A percentile compares a stretch with the other conserved stretches of the same genome.
phyloP scores from a whole-genome alignment of 257 asterid genomes.

The Capsicum baccatum region DNA sequence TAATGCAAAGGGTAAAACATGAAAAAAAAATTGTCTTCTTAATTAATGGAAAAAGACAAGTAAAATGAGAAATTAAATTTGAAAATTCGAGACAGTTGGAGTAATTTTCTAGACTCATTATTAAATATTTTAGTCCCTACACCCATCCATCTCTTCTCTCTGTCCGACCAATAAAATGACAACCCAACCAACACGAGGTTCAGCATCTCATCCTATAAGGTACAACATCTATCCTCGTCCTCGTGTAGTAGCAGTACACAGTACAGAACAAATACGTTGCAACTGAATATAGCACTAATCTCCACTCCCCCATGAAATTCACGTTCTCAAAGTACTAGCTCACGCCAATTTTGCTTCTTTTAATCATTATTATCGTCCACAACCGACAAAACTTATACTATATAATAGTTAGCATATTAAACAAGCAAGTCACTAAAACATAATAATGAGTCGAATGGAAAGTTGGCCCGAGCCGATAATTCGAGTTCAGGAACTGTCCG shows the following conservation, averaged over 20 bases:
- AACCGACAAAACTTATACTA: neutral
- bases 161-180: neutral
- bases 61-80: too few relatives aligned
- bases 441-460: conserved; percentile 50
- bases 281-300: neutral
- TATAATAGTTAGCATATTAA: neutral
- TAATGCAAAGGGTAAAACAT: too few relatives aligned
- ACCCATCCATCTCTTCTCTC: neutral
- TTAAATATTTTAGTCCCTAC: neutral
- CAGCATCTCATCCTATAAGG: neutral
- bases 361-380: neutral
- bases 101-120: neutral
- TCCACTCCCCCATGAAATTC: neutral
- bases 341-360: neutral
- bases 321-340: neutral
- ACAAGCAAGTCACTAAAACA: neutral
- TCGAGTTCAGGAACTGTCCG: conserved; percentile 78
- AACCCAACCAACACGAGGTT: neutral
- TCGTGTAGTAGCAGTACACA: neutral
- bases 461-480: conserved; percentile 86
- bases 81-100: too few relatives aligned
- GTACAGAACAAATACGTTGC: neutral
- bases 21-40: too few relatives aligned
- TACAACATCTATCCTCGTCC: neutral
- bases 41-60: too few relatives aligned